Conservation (phyloP, 2,329 filamentous ascomycete species). For the Rhynchosporium agropyri region DNA sequence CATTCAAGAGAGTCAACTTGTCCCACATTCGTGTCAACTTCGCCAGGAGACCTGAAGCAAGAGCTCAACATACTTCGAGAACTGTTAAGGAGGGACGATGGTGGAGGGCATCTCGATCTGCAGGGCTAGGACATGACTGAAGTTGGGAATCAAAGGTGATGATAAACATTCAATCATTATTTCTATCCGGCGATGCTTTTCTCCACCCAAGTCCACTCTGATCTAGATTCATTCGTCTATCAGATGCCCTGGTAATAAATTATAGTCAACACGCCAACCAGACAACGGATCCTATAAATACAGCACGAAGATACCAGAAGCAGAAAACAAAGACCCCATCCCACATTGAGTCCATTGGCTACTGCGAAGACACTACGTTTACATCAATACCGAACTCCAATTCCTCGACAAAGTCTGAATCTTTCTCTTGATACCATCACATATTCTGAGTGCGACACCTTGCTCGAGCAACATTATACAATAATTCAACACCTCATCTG, state of each 20-base stretch:
- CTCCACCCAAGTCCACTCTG: neutral
- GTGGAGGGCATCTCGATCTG: too few relatives aligned
- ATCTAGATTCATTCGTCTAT: neutral
- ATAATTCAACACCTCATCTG: slow-evolving; percentile 52
- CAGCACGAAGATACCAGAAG: neutral
- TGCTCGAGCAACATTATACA: slow-evolving; percentile 57
- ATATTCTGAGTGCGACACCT: slow-evolving; percentile 54
- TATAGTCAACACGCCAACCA: slow-evolving; percentile 1
- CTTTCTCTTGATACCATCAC: slow-evolving; percentile 57
- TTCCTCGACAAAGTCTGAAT: slow-evolving; percentile 47
- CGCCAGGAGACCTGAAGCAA: too few relatives aligned
- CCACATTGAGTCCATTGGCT: neutral
- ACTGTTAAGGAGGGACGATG: too few relatives aligned
- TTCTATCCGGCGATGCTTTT: neutral
- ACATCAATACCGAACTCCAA: slow-evolving; percentile 35
- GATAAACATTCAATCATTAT: neutral
- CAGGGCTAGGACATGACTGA: too few relatives aligned
- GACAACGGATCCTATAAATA: neutral
- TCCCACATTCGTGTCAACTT: too few relatives aligned
- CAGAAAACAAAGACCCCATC: neutral
- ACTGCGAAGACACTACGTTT: neutral
- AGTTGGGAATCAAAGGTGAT: neutral
- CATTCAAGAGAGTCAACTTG: too few relatives aligned
- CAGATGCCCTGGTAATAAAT: neutral
- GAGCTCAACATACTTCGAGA: too few relatives aligned